phyloP scores from a whole-genome alignment of 768 basidiomycete genomes.

The Lactarius tabidus region DNA sequence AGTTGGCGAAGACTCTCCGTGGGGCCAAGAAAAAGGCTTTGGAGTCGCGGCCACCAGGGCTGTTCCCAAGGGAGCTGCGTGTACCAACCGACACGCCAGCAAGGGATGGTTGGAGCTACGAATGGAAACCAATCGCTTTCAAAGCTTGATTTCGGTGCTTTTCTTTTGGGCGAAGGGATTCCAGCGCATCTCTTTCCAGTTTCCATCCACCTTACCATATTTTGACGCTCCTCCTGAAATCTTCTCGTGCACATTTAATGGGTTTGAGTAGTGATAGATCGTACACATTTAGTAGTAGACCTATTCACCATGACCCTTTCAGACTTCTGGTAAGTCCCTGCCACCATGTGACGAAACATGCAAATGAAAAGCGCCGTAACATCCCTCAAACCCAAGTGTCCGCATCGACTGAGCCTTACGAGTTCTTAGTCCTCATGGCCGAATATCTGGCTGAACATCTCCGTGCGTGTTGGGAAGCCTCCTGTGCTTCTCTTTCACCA shows the following conservation, averaged over 20 bases:
- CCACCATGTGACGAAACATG: too few species aligned
- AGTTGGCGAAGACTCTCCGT: constrained; percentile 56
- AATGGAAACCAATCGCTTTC: constrained; percentile 56
- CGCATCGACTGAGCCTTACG: not conserved
- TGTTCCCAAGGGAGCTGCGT: constrained; percentile 85
- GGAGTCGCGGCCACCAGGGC: constrained; percentile 72
- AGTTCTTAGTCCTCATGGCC: constrained; percentile 1
- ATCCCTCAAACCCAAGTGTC: not conserved
- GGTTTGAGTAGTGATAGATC: too few species aligned
- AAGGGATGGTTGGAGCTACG: constrained; percentile 78
- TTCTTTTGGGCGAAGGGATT: not conserved
- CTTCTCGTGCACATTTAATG: too few species aligned
- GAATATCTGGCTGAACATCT: too few species aligned
- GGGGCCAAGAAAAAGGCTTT: constrained; percentile 63
- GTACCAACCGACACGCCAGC: constrained; percentile 85
- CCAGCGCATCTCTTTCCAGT: not conserved
- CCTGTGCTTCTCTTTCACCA: not conserved
- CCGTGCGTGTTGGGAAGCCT: constrained; percentile 3
- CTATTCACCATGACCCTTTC: too few species aligned
- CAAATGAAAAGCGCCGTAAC: too few species aligned
- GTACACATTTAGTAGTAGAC: too few species aligned
- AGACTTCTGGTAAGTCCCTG: too few species aligned
- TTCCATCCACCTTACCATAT: not conserved
- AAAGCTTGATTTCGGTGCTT: constrained; percentile 15
- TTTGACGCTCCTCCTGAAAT: too few species aligned